Conservation (phyloP, 1,284 basidiomycete species). For the Cryptococcus sp. region DNA sequence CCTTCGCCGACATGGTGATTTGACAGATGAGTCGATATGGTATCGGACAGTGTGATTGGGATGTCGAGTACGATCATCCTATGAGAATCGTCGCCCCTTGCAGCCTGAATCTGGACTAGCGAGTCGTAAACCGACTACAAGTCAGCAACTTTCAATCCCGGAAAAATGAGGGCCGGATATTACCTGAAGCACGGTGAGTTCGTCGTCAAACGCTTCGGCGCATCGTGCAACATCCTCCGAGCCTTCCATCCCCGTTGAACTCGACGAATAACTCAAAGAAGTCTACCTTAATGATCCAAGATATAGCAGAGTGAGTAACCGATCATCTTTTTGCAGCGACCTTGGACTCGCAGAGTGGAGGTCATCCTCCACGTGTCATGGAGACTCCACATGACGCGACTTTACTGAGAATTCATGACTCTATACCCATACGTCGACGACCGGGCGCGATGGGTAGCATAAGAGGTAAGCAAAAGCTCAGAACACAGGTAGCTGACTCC, state of each 20-base stretch:
- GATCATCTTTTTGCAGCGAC: no score
- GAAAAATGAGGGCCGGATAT: no score
- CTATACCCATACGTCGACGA: no score
- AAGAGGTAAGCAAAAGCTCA: conserved; percentile 6
- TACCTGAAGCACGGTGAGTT: conserved; percentile 33
- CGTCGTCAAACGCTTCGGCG: conserved; percentile 20
- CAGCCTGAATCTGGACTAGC: conserved; percentile 13
- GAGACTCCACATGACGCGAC: no score
- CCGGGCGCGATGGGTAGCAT: conserved; percentile 1
- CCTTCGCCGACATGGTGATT: neutral
- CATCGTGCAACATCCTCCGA: no score
- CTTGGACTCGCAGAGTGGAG: no score
- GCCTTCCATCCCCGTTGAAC: neutral
- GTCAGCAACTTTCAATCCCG: no score
- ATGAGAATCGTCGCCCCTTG: conserved; percentile 11
- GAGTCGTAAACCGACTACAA: conserved; percentile 36
- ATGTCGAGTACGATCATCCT: conserved; percentile 19
- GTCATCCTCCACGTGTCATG: no score
- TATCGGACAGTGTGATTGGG: conserved; percentile 22
- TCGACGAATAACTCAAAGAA: no score
- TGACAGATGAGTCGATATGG: conserved; percentile 1
- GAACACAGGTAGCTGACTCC: neutral
- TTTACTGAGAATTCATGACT: no score
- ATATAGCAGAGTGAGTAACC: no score
- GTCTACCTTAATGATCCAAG: no score